A percentile compares a stretch with the other conserved stretches of the same genome.
Evolutionary conservation across 441 rosid species (phyloP).

Genomic region (Gossypium lobatum): DNA sequence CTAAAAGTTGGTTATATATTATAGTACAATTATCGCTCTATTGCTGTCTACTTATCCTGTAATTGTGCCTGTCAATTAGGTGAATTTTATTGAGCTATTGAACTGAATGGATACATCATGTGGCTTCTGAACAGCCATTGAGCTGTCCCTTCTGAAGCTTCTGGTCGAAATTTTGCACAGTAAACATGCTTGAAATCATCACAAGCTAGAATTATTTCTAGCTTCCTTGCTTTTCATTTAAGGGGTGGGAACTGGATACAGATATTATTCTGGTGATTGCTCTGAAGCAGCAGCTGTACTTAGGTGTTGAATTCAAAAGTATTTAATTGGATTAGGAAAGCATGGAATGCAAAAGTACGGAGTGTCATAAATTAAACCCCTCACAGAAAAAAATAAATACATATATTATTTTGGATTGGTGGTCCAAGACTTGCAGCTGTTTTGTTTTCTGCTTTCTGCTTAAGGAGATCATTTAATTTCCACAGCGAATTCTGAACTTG

Average conservation of each 20-base stretch:
- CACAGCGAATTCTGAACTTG: background rate
- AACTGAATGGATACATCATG: background rate
- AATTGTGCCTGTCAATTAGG: background rate
- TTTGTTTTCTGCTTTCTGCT: background rate
- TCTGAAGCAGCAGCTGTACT: background rate
- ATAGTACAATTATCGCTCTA: background rate
- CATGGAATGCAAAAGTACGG: background rate
- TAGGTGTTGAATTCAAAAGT: background rate
- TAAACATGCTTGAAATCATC: background rate
- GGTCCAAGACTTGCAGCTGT: background rate
- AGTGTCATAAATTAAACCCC: background rate
- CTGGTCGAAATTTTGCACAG: background rate
- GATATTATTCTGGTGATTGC: background rate
- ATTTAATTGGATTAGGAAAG: background rate
- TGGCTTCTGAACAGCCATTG: background rate
- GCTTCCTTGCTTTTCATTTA: background rate
- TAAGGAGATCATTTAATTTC: conserved; percentile 8
- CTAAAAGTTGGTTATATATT: background rate
- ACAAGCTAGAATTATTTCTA: background rate
- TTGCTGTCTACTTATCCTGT: background rate
- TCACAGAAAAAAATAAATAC: too few relatives aligned
- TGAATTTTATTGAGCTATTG: background rate
- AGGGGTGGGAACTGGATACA: background rate
- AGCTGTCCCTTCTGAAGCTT: background rate
- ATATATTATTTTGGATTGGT: background rate